Evolutionary conservation across 768 basidiomycete species (phyloP), one percentile per base, ranked within the genome.

Genomic region (Leccinum pellstonianum): DNA sequence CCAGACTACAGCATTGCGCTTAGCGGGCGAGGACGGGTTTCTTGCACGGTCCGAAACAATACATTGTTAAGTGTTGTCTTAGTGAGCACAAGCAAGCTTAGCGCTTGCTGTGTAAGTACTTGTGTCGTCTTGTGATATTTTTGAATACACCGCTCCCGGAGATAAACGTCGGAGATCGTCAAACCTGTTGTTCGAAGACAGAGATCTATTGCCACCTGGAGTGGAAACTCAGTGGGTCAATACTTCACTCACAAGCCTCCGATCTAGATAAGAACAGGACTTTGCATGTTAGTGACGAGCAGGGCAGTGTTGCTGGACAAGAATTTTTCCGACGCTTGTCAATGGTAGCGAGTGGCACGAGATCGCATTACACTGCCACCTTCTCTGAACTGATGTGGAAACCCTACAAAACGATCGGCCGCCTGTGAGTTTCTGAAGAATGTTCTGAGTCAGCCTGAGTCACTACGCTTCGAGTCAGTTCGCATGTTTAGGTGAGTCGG

Each of bases 361-460:
- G 48, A 61, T 55, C 11, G 37, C 27, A 12, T 2, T 41, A 58
- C 62, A 59, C 51, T 54, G 56, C 62, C 56, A 59, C 52, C 15
- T 15, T 49, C 25, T 10, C 15, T 23, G 46, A 46, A 19, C 19
- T 35, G 17, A 10, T n/a, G 12, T 21, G 19, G 9, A n/a, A 17
- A 27, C 27, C 25, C 27, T 15, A 27, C 25, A 17, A 29, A 50
- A n/a, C 15, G 25, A 27, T 50, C 48, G 25, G 48, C 48, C 25
- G 25, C 49, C 49, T 4, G 21, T 27, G 38, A 5, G 15, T 48
- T 48, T 19, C 23, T 49, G 27, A 6, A n/a, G 27, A 50, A 29
- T 15, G 8, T 25, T 17, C 14, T 17, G 15, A 29, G 1, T 25
- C 23, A 49, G n/a, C 9, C 10, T 46, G 43, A 43, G 31, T 31